Conservation (phyloP, 768 basidiomycete genomes). For the Boletus rufocinnamomeus region DNA sequence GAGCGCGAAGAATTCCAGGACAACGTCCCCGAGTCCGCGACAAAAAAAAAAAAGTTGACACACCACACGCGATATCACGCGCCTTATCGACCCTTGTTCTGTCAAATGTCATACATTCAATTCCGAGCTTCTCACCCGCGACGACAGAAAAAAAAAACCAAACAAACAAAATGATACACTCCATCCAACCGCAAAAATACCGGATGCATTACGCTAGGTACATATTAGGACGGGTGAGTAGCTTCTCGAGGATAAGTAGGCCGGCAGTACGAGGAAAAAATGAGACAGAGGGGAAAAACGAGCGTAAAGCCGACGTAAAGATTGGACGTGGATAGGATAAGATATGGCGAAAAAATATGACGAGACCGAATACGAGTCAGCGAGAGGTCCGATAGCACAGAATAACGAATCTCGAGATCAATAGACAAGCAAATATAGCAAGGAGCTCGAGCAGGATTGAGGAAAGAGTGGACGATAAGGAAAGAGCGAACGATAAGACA, state of each 20-base stretch:
- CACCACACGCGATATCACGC: not conserved
- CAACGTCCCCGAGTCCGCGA: not conserved
- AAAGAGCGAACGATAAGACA: conserved; percentile 9
- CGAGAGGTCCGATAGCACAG: conserved; percentile 16
- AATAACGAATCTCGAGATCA: conserved; percentile 14
- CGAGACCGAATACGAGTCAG: conserved; percentile 11
- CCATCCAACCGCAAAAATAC: conserved; percentile 4
- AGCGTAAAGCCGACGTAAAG: not conserved
- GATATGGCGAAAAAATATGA: conserved; percentile 10
- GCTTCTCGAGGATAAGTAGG: not conserved
- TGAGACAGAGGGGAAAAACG: not conserved
- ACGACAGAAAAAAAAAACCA: not conserved
- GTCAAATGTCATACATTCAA: not conserved
- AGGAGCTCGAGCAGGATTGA: conserved; percentile 1
- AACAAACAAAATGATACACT: not conserved
- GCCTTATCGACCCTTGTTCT: not conserved
- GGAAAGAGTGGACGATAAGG: conserved; percentile 9
- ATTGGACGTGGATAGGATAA: conserved; percentile 4
- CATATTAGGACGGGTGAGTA: conserved; percentile 25
- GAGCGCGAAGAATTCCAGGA: not conserved
- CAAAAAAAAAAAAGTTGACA: not conserved
- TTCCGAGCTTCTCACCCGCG: not conserved
- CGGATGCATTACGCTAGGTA: conserved; percentile 30
- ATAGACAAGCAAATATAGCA: conserved; percentile 12
- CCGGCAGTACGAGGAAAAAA: not conserved